Base-by-base conservation (phyloP, 2,329 filamentous ascomycete genomes). In the Onygenales sp. region DNA sequence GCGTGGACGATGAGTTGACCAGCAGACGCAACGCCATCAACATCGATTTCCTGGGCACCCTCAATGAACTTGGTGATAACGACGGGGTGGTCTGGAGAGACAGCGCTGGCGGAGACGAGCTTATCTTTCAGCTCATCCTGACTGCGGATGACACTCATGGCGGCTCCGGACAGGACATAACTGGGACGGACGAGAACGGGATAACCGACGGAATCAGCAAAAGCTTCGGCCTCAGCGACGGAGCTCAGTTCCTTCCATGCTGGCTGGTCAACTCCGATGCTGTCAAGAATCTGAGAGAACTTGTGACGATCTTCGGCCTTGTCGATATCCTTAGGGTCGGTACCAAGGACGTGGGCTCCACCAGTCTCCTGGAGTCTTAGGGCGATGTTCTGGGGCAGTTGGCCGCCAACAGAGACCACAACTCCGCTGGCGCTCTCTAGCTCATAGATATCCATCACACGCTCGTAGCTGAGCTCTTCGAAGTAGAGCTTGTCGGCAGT, bases 31-130 rank as follows among this genome's bases (percentile, higher is more conserved):
- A 98, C 93, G 68, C 85, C 92, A 64, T 98, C 93, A 58, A 95
- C 89, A 64, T 98, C 93, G 55, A 98, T 95, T 72, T 98, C 93
- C 74, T 94, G 79, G 5, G 93, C 93, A 53, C 90, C 91, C 73
- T 97, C 90, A 58, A 98, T 97, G 77, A 95, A 97, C 75, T 97
- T 95, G 66, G 86, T 95, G 70, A 98, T 97, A 54, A 98, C 93
- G 42, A 98, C 93, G 2, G 93, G 93, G 74, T 98, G 90, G 68
- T 98, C 93, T 13, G 93, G 91, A 13, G 90, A 95, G 57, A 97
- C 93, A 54, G 84, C 85, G 69, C 85, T 86, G 51, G 93, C 93
- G 58, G 91, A 92, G 66, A 89, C 82, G 6, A 98, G 85, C 79
- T 97, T 97, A 59, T 95, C 88, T 76, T 95, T 89, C 54, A 98